These are phyloP conservation scores for Morella rubra DNA, from an alignment of 306 rosid species.

Conservation along the genomic window DNA sequence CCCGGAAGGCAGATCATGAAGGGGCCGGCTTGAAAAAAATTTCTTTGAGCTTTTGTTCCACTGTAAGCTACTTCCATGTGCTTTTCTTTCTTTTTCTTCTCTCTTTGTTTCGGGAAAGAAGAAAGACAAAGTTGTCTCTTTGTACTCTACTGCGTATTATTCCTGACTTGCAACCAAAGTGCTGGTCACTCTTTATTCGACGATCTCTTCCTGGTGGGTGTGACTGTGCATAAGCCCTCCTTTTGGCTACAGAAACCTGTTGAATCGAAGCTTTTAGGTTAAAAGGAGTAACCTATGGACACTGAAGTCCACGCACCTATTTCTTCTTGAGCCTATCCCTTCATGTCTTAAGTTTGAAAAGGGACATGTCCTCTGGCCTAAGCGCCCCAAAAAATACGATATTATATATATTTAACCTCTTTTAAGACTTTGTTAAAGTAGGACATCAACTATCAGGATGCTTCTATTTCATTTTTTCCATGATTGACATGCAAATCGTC, in stretches of 20 bases:
- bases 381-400: constrained; percentile 1
- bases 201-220: constrained; percentile 36
- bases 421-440: constrained; percentile 41
- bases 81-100: constrained; percentile 47
- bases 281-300: constrained; percentile 62
- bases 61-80: constrained; percentile 22
- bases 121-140: constrained; percentile 58
- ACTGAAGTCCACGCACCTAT: constrained; percentile 89
- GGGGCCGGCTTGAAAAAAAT: constrained; percentile 33
- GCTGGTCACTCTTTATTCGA: constrained; percentile 37
- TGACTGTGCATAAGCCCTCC: constrained; percentile 32
- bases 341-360: constrained; percentile 20
- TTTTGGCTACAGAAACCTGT: constrained; percentile 46
- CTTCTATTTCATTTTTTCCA: constrained; percentile 33
- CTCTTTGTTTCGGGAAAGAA: constrained; percentile 70
- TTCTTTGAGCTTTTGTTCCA: constrained; percentile 25
- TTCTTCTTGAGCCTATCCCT: constrained; percentile 27
- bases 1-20: constrained; percentile 75
- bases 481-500: constrained; percentile 49
- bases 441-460: constrained; percentile 39
- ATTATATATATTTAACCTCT: constrained; percentile 24
- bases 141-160: constrained; percentile 46
- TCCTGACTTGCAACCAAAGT: constrained; percentile 57
- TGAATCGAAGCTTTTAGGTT: constrained; percentile 69
- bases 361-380: constrained; percentile 8